Evolutionary conservation across 257 asterid species (phyloP).

Genomic region (Marsdenia floribunda): DNA sequence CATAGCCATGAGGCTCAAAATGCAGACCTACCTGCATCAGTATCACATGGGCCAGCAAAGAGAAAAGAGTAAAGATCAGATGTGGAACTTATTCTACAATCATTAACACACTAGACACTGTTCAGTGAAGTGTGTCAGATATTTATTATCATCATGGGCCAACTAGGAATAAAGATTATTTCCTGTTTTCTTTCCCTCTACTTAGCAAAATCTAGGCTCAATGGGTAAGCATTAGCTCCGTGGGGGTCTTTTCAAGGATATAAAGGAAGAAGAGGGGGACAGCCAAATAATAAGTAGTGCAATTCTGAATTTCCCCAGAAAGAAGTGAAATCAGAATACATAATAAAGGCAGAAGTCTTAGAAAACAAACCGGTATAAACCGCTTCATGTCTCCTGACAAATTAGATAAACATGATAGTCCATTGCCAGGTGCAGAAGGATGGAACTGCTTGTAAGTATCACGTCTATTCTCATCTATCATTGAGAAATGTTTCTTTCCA

Average conservation of each 20-base stretch:
- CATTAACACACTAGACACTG: not conserved
- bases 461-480: constrained; percentile 73
- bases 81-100: not conserved
- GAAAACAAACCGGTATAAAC: constrained; percentile 54
- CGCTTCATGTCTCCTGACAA: constrained; percentile 47
- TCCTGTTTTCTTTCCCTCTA: too few relatives aligned
- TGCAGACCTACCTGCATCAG: constrained; percentile 72
- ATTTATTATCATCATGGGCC: not conserved
- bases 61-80: too few relatives aligned
- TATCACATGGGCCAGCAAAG: not conserved
- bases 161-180: not conserved
- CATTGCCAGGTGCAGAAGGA: constrained; percentile 35
- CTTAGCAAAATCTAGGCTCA: too few relatives aligned
- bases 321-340: constrained; percentile 5
- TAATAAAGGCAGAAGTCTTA: not conserved
- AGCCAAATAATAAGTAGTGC: not conserved
- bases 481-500: constrained; percentile 64
- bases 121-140: not conserved
- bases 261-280: not conserved
- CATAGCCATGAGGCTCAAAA: constrained; percentile 65
- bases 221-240: not conserved
- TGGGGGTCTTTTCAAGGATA: not conserved
- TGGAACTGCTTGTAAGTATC: constrained; percentile 63
- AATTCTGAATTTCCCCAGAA: not conserved
- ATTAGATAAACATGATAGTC: constrained; percentile 31